Conservation (phyloP, 352 stramenopile species). For the Phytophthora parvispora region DNA sequence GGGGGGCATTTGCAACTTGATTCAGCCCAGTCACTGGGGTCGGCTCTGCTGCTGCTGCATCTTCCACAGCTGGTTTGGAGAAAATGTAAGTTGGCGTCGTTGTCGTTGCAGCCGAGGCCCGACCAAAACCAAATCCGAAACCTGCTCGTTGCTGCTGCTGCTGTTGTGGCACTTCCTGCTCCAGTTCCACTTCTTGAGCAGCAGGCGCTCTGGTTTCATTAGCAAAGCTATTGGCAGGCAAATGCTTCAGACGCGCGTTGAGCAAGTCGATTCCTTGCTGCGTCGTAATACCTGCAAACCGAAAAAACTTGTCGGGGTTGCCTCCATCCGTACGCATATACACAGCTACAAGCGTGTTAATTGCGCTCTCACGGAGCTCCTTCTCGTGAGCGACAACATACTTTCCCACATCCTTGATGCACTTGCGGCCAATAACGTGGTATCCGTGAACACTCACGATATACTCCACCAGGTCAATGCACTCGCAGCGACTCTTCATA, state of each 20-base stretch:
- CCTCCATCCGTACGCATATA: constrained; percentile 69
- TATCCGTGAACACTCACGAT: constrained; percentile 75
- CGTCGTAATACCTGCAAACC: constrained; percentile 72
- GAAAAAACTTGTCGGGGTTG: constrained; percentile 85
- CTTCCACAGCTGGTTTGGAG: constrained; percentile 6
- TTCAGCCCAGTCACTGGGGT: constrained; percentile 45
- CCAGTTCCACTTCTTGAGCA: constrained; percentile 10
- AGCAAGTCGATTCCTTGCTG: constrained; percentile 89
- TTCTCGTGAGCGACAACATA: constrained; percentile 86
- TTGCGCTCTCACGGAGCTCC: constrained; percentile 83
- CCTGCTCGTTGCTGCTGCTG: constrained; percentile 28
- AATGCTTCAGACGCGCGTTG: constrained; percentile 78
- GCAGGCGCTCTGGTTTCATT: constrained; percentile 19
- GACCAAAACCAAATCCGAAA: constrained; percentile 46
- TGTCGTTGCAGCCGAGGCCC: constrained; percentile 14
- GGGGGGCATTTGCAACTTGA: constrained; percentile 33
- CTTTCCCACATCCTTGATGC: constrained; percentile 85
- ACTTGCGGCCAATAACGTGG: constrained; percentile 75
- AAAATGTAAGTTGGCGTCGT: constrained; percentile 9
- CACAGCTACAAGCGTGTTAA: constrained; percentile 77
- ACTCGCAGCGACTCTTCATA: constrained; percentile 88
- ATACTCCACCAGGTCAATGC: constrained; percentile 85
- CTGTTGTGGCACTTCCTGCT: constrained; percentile 19
- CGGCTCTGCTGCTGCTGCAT: neutral
- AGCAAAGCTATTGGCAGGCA: constrained; percentile 54